phyloP scores from a whole-genome alignment of 139 green algal genomes.

The Volvox reticuliferus region DNA sequence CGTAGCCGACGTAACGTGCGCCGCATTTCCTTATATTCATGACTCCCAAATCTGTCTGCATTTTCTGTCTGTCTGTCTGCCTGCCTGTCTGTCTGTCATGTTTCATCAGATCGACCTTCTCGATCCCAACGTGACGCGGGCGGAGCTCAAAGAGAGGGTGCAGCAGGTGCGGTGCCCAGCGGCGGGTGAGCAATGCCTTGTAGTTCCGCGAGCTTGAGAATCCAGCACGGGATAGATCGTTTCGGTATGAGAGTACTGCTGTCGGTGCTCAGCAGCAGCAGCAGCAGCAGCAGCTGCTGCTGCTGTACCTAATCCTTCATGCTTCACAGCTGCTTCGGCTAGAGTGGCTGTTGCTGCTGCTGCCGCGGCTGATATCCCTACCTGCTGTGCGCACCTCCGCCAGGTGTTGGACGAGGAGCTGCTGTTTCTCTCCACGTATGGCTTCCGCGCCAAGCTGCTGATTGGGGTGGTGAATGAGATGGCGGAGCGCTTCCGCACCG shows the following conservation, averaged over 20 bases:
- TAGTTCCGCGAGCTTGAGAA: too few species aligned
- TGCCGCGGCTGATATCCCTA: neutral
- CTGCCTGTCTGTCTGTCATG: too few species aligned
- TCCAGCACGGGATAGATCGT: too few species aligned
- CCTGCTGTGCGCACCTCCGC: neutral
- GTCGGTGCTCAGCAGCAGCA: too few species aligned
- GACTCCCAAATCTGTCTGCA: neutral
- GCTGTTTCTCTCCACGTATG: constrained; percentile 7
- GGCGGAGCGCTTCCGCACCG: neutral
- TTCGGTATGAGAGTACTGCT: too few species aligned
- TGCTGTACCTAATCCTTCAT: neutral
- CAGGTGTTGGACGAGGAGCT: neutral
- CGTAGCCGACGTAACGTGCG: neutral
- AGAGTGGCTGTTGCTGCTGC: neutral
- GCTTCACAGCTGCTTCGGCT: neutral
- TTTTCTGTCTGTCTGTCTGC: neutral
- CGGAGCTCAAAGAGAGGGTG: neutral
- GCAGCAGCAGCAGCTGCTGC: neutral
- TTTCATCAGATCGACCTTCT: neutral
- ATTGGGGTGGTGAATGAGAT: neutral
- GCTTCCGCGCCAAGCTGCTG: neutral
- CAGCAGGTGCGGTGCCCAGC: neutral
- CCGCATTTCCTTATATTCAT: neutral
- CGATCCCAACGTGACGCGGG: neutral
- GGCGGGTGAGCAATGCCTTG: neutral